A percentile compares a stretch with the other conserved stretches of the same genome.
Conservation (phyloP, 202 grass and related monocot genomes). For the Tripidium arundinaceum region DNA sequence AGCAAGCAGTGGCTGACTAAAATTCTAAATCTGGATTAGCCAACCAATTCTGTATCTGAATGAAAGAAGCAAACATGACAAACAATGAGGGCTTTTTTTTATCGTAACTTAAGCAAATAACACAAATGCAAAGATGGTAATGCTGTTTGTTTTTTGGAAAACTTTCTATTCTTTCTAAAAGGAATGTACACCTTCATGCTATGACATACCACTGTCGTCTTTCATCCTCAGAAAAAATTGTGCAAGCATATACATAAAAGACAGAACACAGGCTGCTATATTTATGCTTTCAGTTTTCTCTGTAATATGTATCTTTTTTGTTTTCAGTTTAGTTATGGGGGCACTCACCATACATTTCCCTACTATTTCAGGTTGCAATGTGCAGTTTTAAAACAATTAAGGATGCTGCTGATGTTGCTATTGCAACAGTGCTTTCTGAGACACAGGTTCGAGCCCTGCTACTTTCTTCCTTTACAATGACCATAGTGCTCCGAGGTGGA, state of each 20-base stretch:
- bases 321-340: slow-evolving; percentile 24
- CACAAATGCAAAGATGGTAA: no score
- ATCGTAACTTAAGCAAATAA: no score
- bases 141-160: neutral
- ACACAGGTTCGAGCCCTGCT: slow-evolving; percentile 82
- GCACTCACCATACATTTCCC: slow-evolving; percentile 1
- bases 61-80: no score
- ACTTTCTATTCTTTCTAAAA: neutral
- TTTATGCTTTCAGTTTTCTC: neutral
- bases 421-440: slow-evolving; percentile 93
- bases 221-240: slow-evolving; percentile 24
- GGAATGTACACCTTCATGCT: neutral
- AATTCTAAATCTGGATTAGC: no score
- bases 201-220: neutral
- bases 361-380: slow-evolving; percentile 80
- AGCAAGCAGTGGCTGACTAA: no score
- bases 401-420: slow-evolving; percentile 97
- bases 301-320: neutral
- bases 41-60: no score
- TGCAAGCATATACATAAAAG: neutral
- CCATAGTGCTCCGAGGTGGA: neutral
- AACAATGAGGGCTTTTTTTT: no score
- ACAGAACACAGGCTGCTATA: neutral
- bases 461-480: slow-evolving; percentile 7
- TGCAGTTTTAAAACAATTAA: slow-evolving; percentile 93